phyloP scores from a whole-genome alignment of 345 rosid species.

The Camelina hispida region DNA sequence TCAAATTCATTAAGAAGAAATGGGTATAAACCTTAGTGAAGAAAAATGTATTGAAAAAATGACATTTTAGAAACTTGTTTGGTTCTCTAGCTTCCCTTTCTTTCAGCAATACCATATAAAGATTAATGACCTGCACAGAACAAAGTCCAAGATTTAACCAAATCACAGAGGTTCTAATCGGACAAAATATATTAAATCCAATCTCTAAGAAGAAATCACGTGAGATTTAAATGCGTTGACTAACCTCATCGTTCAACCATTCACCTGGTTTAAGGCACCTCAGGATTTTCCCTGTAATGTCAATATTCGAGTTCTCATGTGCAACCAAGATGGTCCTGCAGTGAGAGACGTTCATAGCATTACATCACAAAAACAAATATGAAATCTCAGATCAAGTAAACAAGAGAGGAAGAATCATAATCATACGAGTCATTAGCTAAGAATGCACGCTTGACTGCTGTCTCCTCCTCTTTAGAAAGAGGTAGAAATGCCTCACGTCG shows the following conservation, averaged over 20 bases:
- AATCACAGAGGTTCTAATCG: conserved; percentile 1
- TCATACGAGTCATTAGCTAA: conserved; percentile 50
- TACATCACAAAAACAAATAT: conserved; percentile 16
- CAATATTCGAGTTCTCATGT: conserved; percentile 70
- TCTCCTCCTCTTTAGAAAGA: conserved; percentile 34
- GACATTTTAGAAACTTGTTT: conserved; percentile 82
- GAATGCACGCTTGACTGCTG: conserved; percentile 40
- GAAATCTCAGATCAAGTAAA: conserved; percentile 6
- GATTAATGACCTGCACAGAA: conserved; percentile 75
- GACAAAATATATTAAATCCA: neutral
- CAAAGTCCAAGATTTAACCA: conserved; percentile 28
- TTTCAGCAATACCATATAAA: conserved; percentile 86
- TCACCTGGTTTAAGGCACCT: conserved; percentile 73
- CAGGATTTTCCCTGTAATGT: conserved; percentile 67
- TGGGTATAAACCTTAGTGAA: conserved; percentile 76
- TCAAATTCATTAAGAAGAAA: conserved; percentile 15
- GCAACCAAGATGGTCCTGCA: conserved; percentile 60
- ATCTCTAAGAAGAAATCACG: neutral
- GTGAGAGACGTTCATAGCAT: conserved; percentile 29
- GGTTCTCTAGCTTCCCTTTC: conserved; percentile 96
- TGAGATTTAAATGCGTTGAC: conserved; percentile 9
- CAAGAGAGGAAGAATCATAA: conserved; percentile 18
- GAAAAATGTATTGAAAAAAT: conserved; percentile 92
- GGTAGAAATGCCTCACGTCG: conserved; percentile 25
- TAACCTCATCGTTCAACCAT: conserved; percentile 99